These are phyloP conservation scores for Leishmania arabica DNA, from an alignment of 208 protist species.

Conservation along the genomic window DNA sequence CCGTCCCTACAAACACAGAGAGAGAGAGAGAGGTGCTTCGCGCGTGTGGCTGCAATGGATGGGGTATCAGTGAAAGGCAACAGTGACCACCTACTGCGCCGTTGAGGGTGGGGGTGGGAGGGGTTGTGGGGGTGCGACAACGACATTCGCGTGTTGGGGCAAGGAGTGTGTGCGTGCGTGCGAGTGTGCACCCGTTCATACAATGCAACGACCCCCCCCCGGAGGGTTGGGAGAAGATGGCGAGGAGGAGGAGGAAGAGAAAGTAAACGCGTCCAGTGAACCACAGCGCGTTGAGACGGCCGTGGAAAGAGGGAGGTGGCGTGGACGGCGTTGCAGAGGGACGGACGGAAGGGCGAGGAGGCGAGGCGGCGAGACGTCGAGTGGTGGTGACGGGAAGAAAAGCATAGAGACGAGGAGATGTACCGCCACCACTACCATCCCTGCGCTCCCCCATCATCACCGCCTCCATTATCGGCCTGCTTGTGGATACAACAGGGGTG, in stretches of 20 bases:
- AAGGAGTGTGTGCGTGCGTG: neutral
- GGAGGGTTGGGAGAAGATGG: neutral
- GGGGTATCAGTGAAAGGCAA: neutral
- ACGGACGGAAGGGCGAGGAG: neutral
- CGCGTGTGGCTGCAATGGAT: neutral
- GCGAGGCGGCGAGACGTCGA: neutral
- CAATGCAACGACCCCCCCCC: neutral
- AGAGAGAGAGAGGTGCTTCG: neutral
- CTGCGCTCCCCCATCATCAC: neutral
- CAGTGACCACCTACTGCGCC: neutral
- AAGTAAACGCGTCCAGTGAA: neutral
- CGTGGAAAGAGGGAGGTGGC: neutral
- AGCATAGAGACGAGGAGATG: neutral
- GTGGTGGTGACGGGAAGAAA: neutral
- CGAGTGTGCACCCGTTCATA: neutral
- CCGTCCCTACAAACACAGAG: neutral
- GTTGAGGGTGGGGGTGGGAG: neutral
- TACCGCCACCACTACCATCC: neutral
- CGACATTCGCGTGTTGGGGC: neutral
- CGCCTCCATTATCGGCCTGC: neutral
- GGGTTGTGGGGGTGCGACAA: neutral
- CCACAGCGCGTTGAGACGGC: neutral
- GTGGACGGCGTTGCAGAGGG: neutral
- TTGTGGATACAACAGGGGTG: neutral
- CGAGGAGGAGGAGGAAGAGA: neutral